Percentiles rank a stretch among this genome's conserved stretches.
Conservation (phyloP, 306 rosid genomes). For the Pueraria montana region DNA sequence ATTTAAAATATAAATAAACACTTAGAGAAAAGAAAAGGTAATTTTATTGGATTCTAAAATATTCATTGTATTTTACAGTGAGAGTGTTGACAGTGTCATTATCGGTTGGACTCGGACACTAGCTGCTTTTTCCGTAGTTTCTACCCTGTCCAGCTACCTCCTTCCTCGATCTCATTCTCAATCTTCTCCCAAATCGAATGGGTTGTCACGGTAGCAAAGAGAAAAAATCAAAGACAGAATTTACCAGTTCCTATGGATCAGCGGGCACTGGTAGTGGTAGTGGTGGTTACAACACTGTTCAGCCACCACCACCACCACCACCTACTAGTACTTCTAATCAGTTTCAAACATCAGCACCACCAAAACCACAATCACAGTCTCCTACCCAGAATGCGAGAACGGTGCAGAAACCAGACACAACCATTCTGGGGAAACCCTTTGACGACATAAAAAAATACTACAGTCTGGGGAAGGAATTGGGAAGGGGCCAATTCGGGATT, state of each 20-base stretch:
- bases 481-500: conserved; percentile 92
- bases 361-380: too few species aligned
- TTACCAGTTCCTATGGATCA: conserved; percentile 40
- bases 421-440: conserved; percentile 75
- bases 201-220: conserved; percentile 79
- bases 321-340: not conserved
- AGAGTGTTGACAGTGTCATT: not conserved
- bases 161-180: not conserved
- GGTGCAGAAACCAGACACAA: conserved; percentile 52
- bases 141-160: not conserved
- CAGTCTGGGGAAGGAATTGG: conserved; percentile 82
- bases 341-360: conserved; percentile 31
- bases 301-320: conserved; percentile 33
- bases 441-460: conserved; percentile 73
- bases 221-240: conserved; percentile 39
- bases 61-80: not conserved
- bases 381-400: conserved; percentile 33
- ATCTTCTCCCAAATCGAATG: conserved; percentile 57
- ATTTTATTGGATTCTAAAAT: not conserved
- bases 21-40: too few species aligned
- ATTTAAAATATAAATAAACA: too few species aligned
- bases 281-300: conserved; percentile 42
- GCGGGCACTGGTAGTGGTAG: not conserved
- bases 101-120: conserved; percentile 7
- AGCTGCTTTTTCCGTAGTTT: not conserved